Evolutionary conservation across 441 rosid genomes (phyloP).

Genomic region (Kokia cookei): DNA sequence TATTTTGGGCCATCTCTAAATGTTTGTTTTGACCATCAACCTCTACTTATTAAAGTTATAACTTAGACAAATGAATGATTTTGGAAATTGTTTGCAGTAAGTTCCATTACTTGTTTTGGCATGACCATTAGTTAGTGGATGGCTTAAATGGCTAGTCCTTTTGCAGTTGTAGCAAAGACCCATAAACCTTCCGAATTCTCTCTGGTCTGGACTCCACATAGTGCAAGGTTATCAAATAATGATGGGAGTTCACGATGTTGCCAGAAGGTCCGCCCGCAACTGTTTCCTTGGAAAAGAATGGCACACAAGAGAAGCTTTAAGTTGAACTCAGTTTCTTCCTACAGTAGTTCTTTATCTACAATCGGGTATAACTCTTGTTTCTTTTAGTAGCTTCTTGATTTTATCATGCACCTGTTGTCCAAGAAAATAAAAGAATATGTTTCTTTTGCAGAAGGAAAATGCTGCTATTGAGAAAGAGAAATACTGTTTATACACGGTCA

Average conservation of each 20-base stretch:
- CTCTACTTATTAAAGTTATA: not conserved
- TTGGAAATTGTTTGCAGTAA: slow-evolving; percentile 6
- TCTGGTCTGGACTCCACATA: slow-evolving; percentile 69
- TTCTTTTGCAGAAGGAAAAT: slow-evolving; percentile 53
- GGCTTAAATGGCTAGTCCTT: slow-evolving; percentile 9
- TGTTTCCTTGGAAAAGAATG: slow-evolving; percentile 92
- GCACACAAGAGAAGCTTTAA: slow-evolving; percentile 53
- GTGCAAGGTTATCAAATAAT: slow-evolving; percentile 33
- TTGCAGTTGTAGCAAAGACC: slow-evolving; percentile 44
- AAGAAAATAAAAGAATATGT: slow-evolving; percentile 10
- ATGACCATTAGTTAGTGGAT: not conserved
- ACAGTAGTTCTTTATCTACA: slow-evolving; percentile 42
- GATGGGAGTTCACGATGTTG: slow-evolving; percentile 20
- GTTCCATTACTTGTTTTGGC: slow-evolving; percentile 8
- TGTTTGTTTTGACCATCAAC: not conserved
- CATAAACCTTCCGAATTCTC: slow-evolving; percentile 54
- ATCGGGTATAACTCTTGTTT: slow-evolving; percentile 48
- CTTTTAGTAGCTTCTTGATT: slow-evolving; percentile 14
- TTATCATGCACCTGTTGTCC: slow-evolving; percentile 7
- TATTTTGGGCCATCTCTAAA: not conserved
- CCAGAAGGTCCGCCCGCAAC: slow-evolving; percentile 57
- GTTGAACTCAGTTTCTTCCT: slow-evolving; percentile 34
- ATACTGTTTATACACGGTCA: slow-evolving; percentile 80
- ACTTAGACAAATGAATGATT: not conserved
- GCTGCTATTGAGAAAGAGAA: slow-evolving; percentile 65